Percentiles rank a stretch among this genome's conserved stretches.
phyloP scores from a whole-genome alignment of 108 stramenopile species.

The Cylindrotheca fusiformis region DNA sequence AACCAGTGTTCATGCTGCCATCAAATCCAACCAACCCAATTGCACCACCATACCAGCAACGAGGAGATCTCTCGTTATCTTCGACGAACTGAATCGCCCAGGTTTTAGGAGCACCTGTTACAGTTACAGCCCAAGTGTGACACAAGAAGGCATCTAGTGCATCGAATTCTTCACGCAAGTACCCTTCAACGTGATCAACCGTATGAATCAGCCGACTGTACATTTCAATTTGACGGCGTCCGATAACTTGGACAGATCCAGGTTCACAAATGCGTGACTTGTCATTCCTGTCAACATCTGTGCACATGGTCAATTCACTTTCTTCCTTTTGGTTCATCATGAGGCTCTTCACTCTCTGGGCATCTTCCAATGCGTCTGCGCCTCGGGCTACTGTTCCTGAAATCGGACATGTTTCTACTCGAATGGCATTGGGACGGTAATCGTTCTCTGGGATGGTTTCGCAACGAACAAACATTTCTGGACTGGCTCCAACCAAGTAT shows the following conservation, averaged over 20 bases:
- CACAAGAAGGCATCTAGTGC: conserved; percentile 97
- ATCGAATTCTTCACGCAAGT: conserved; percentile 93
- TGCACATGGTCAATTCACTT: conserved; percentile 98
- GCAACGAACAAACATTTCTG: conserved; percentile 98
- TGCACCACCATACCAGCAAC: conserved; percentile 98
- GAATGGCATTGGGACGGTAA: conserved; percentile 75
- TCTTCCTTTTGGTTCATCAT: conserved; percentile 97
- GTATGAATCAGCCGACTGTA: conserved; percentile 97
- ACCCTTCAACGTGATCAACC: conserved; percentile 98
- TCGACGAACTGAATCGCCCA: conserved; percentile 99
- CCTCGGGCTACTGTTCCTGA: conserved; percentile 98
- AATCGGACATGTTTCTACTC: conserved; percentile 98
- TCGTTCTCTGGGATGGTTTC: conserved; percentile 85
- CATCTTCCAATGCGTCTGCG: conserved; percentile 97
- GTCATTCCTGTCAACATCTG: conserved; percentile 98
- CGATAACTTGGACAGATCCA: conserved; percentile 96
- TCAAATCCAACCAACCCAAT: conserved; percentile 98
- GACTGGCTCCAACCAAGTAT: conserved; percentile 96
- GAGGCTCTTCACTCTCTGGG: conserved; percentile 84
- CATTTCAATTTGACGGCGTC: conserved; percentile 98
- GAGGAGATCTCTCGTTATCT: conserved; percentile 89
- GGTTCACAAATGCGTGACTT: conserved; percentile 98
- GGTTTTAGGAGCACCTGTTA: conserved; percentile 97
- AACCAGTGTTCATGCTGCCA: conserved; percentile 94
- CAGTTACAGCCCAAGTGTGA: conserved; percentile 99